These are phyloP conservation scores for Heliosperma pusillum DNA, from an alignment of 148 eudicot genomes.

Conservation along the genomic window DNA sequence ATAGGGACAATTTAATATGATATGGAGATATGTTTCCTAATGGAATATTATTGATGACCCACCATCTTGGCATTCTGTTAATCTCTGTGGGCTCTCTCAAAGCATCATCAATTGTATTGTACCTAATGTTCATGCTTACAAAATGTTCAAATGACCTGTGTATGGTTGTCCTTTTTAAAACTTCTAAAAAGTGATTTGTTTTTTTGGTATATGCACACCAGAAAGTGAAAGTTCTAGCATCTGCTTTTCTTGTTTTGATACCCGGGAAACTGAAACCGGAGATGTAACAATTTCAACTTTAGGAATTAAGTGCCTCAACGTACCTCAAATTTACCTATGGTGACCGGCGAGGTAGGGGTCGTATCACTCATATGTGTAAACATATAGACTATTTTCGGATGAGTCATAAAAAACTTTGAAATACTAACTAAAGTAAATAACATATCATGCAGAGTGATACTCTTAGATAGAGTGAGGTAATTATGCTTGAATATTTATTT, in stretches of 20 bases:
- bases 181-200: constrained; percentile 20
- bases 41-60: constrained; percentile 32
- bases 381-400: background rate
- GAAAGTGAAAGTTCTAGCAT: constrained; percentile 25
- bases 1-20: constrained; percentile 30
- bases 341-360: background rate
- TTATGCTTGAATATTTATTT: background rate
- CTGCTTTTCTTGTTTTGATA: constrained; percentile 23
- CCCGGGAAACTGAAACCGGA: background rate
- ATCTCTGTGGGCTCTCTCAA: constrained; percentile 34
- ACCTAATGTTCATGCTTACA: constrained; percentile 33
- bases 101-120: constrained; percentile 29
- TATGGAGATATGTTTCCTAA: constrained; percentile 29
- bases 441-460: background rate
- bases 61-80: constrained; percentile 31
- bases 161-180: constrained; percentile 35
- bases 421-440: background rate
- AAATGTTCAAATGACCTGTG: constrained; percentile 39
- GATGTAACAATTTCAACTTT: background rate
- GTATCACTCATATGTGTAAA: background rate
- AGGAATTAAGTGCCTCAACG: background rate
- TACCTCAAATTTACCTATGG: background rate
- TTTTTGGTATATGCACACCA: constrained; percentile 21
- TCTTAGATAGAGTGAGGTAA: background rate
- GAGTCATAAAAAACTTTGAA: background rate